phyloP scores from a whole-genome alignment of 2,329 filamentous ascomycete genomes.

The Didymella pinodella region DNA sequence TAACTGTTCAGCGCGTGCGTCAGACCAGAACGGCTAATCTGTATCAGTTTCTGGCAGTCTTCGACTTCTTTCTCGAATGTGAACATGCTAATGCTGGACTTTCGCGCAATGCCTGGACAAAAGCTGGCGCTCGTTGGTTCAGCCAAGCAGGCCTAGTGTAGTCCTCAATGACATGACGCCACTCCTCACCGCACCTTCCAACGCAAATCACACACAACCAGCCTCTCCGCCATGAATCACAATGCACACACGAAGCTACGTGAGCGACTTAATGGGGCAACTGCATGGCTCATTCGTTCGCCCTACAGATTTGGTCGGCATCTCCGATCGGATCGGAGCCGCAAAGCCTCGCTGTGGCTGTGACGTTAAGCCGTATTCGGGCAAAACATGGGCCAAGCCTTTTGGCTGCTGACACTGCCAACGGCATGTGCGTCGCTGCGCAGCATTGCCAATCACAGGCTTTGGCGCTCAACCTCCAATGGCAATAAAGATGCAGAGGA shows the following conservation, averaged over 20 bases:
- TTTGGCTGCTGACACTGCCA: slow-evolving; percentile 18
- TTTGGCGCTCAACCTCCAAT: slow-evolving; percentile 15
- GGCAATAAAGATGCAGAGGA: slow-evolving; percentile 40
- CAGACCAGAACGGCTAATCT: too few species aligned
- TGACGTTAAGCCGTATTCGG: slow-evolving; percentile 15
- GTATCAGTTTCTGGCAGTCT: too few species aligned
- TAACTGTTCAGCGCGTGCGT: too few species aligned
- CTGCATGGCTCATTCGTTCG: not conserved
- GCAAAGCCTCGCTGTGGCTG: not conserved
- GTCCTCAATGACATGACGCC: too few species aligned
- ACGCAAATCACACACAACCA: not conserved
- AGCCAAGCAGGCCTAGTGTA: not conserved
- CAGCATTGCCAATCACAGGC: slow-evolving; percentile 8
- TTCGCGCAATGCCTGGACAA: too few species aligned
- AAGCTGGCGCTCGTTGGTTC: too few species aligned
- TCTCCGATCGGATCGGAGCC: not conserved
- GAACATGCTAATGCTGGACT: too few species aligned
- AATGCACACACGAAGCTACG: not conserved
- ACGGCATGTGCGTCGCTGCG: not conserved
- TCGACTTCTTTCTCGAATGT: too few species aligned
- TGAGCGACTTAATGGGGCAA: not conserved
- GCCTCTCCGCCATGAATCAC: not conserved
- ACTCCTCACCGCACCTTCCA: not conserved
- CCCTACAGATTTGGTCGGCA: not conserved
- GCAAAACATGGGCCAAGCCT: slow-evolving; percentile 29